Base-by-base conservation (phyloP, 2,329 filamentous ascomycete genomes). In the Microthyrium microscopicum region DNA sequence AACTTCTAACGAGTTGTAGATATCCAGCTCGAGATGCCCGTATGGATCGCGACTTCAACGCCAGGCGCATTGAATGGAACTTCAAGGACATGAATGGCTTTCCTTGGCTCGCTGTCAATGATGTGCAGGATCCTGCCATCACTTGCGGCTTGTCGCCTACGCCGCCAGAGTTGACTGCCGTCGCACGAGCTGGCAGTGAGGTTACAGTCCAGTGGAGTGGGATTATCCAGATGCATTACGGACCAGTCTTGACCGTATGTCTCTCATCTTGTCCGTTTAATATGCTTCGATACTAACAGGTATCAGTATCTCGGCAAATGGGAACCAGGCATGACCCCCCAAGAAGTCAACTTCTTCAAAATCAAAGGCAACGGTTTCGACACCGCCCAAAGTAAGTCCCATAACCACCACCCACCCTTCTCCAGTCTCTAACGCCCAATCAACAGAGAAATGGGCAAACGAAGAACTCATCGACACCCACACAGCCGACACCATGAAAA, bases 321-420 rank as follows among this genome's bases (percentile, higher is more conserved):
- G 8, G 32, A 7, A 11, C 22, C 31, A 11, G 31, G 18, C 21
- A 9, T n/a, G 8, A 34, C 15, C 7, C 25, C 31, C 8, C 31
- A 32, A 17, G 17, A 17, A 15, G 17, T 34, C 31, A 31, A 32
- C 25, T 34, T 34, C 31, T 34, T 34, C 31, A 34, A 34, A 22
- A 31, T 34, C 31, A 33, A 34, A 6, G 31, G 17, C 8, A 7
- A 9, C 6, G 31, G 31, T 22, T 34, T 11, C 16, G 31, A 34
- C 24, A 31, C 9, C 15, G 20, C 22, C 12, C 25, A 11, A 7
- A 11, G 15, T 15, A 17, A 29, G 27, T n/a, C n/a, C n/a, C n/a
- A n/a, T n/a, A n/a, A n/a, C n/a, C n/a, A n/a, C n/a, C n/a, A n/a
- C n/a, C n/a, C n/a, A n/a, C n/a, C n/a, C n/a, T n/a, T n/a, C n/a